Conservation (phyloP, 331 rosid species). For the Pyracantha coccinea region DNA sequence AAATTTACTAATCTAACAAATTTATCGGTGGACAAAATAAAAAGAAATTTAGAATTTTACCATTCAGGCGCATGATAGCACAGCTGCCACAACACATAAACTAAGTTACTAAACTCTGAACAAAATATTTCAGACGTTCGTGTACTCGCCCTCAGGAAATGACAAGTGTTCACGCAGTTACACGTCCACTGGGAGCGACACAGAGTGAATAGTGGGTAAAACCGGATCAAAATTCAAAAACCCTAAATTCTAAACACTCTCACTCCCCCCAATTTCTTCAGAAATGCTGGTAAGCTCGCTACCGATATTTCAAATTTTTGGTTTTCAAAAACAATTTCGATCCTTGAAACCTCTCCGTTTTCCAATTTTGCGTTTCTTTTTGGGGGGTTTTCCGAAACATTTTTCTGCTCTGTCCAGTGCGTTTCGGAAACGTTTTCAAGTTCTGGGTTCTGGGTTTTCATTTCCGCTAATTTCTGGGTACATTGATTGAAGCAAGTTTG, state of each 20-base stretch:
- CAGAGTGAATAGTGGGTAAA: neutral
- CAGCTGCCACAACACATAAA: no score
- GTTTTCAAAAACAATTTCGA: neutral
- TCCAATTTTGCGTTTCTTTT: neutral
- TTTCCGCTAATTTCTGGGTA: neutral
- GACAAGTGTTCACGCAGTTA: neutral
- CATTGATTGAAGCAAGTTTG: no score
- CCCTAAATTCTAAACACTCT: neutral
- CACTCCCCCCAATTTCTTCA: neutral
- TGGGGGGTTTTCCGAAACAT: neutral
- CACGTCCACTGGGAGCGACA: neutral
- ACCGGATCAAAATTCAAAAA: neutral
- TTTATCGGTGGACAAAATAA: no score
- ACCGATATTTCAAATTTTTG: neutral
- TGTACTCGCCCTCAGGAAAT: neutral
- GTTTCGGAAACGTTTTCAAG: neutral
- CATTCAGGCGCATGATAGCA: neutral
- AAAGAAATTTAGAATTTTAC: neutral
- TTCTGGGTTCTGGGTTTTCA: neutral
- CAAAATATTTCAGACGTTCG: neutral
- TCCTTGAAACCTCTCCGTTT: neutral
- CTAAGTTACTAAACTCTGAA: neutral
- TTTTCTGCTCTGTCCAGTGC: neutral
- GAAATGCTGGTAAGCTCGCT: neutral
- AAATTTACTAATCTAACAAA: neutral